Conservation (phyloP, 345 rosid species). For the Brassica juncea region DNA sequence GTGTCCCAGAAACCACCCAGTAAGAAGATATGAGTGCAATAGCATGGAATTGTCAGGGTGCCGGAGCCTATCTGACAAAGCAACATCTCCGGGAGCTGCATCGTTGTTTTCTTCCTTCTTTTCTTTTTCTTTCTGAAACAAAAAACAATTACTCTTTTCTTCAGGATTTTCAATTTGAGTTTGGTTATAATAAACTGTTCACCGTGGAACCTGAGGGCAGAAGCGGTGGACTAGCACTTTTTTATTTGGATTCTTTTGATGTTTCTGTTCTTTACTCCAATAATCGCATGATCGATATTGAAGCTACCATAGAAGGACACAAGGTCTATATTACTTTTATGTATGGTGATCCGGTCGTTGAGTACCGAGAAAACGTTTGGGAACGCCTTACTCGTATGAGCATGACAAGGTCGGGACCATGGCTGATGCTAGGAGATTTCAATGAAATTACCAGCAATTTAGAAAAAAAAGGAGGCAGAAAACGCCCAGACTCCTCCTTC, state of each 20-base stretch:
- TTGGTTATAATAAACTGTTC: background rate
- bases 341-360: background rate
- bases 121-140: too few relatives aligned
- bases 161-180: background rate
- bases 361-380: background rate
- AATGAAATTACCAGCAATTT: too few relatives aligned
- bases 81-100: background rate
- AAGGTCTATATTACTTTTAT: background rate
- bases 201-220: background rate
- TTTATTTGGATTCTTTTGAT: background rate
- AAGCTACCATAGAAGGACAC: background rate
- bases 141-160: background rate
- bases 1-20: background rate
- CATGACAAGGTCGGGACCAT: background rate
- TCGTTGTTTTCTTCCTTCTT: background rate
- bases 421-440: too few relatives aligned
- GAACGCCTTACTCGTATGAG: background rate
- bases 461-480: too few relatives aligned
- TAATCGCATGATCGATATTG: background rate
- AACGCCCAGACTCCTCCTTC: too few relatives aligned
- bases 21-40: background rate
- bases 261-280: background rate
- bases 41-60: background rate
- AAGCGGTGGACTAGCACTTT: background rate
- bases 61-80: background rate